Percentiles rank a stretch among this genome's conserved stretches.
Conservation (phyloP, 2,329 filamentous ascomycete species). For the Alternaria triticimaculans region DNA sequence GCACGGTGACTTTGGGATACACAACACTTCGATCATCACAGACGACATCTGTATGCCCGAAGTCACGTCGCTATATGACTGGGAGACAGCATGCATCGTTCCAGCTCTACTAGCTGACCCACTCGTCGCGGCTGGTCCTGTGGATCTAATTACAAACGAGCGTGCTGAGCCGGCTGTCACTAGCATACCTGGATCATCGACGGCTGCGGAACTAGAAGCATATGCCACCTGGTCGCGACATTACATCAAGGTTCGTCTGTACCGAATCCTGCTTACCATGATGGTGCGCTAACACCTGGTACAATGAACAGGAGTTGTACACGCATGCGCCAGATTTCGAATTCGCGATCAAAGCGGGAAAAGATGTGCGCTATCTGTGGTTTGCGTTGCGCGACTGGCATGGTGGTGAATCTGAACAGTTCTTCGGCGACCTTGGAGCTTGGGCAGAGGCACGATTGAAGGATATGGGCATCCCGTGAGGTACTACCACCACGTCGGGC, state of each 20-base stretch:
- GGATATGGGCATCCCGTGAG: no score
- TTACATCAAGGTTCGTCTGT: background rate
- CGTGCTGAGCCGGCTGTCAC: background rate
- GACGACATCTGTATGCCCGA: fast-evolving
- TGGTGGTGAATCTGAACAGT: background rate
- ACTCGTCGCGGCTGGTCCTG: background rate
- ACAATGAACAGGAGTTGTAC: background rate
- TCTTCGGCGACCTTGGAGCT: background rate
- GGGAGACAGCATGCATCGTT: background rate
- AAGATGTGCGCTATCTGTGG: background rate
- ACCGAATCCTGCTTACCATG: background rate
- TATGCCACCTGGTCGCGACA: background rate
- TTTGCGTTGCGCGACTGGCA: background rate
- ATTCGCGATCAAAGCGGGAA: background rate
- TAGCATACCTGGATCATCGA: background rate
- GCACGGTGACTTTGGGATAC: background rate
- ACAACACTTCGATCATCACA: background rate
- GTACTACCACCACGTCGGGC: no score
- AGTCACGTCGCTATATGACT: background rate
- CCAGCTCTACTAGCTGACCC: background rate
- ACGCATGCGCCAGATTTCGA: background rate
- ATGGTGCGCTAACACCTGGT: background rate
- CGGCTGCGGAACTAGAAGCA: background rate
- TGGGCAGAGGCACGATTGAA: background rate
- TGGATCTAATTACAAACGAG: background rate